These are phyloP conservation scores for Lasiodiplodia sp. DNA, from an alignment of 2,329 filamentous ascomycete genomes.

Conservation along the genomic window DNA sequence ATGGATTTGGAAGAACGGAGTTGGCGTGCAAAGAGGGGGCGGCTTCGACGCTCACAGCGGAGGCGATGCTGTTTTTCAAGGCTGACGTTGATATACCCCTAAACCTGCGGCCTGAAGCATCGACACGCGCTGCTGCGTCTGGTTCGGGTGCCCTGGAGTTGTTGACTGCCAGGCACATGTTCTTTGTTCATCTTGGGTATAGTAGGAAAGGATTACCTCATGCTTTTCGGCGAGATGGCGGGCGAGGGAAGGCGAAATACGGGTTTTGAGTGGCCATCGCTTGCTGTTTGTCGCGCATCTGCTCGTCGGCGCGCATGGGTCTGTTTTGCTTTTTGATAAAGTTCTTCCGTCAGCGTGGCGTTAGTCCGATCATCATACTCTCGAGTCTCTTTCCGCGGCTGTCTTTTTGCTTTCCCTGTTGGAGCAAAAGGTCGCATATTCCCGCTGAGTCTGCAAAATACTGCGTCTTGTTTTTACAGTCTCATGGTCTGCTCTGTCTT, in stretches of 20 bases:
- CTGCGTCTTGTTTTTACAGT: not conserved
- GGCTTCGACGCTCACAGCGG: constrained; percentile 20
- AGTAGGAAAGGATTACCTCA: constrained; percentile 10
- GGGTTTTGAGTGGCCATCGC: constrained; percentile 12
- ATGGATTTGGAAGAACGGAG: constrained; percentile 14
- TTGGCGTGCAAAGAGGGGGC: constrained; percentile 10
- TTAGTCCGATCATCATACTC: constrained; percentile 28
- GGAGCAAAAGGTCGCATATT: constrained; percentile 18
- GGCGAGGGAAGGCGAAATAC: constrained; percentile 19
- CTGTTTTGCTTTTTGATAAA: constrained; percentile 18
- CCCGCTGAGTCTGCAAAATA: constrained; percentile 17
- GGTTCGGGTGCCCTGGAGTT: constrained; percentile 6
- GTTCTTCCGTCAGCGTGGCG: constrained; percentile 25
- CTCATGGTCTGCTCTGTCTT: not conserved
- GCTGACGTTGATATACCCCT: constrained; percentile 28
- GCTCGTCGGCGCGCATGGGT: constrained; percentile 10
- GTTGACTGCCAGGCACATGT: constrained; percentile 10
- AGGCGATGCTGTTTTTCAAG: constrained; percentile 12
- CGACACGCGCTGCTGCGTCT: constrained; percentile 5
- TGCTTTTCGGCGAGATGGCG: constrained; percentile 11
- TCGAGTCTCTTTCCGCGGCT: constrained; percentile 15
- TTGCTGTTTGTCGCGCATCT: constrained; percentile 20
- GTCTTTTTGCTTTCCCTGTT: constrained; percentile 18
- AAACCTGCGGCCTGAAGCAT: constrained; percentile 14
- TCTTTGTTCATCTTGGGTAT: constrained; percentile 30